Evolutionary conservation across 495 filamentous ascomycete genomes (phyloP).

Genomic region (Talaromyces wortmannii): DNA sequence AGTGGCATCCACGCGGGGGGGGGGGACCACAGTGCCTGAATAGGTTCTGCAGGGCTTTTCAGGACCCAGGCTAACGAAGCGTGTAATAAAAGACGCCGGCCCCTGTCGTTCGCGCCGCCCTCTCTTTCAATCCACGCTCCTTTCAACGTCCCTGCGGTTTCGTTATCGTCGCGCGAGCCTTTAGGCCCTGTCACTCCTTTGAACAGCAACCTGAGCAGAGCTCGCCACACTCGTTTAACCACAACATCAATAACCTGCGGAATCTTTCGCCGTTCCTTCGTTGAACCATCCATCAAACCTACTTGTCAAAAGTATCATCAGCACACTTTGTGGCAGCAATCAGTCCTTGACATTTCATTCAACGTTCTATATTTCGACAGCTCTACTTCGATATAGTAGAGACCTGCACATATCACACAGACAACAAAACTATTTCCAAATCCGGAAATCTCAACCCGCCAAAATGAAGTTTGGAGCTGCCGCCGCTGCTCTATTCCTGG

Average conservation of each 20-base stretch:
- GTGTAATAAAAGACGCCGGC: neutral
- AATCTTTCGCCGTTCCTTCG: neutral
- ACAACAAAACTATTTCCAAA: neutral
- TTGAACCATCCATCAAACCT: neutral
- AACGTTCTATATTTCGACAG: neutral
- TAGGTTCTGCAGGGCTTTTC: neutral
- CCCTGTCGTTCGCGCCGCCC: neutral
- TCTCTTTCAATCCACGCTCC: neutral
- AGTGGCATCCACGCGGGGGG: neutral
- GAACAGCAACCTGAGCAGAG: conserved; percentile 2
- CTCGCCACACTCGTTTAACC: conserved; percentile 1
- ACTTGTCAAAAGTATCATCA: neutral
- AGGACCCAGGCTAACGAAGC: neutral
- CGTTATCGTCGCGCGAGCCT: neutral
- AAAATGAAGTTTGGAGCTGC: conserved; percentile 1
- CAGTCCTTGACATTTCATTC: neutral
- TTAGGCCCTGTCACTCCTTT: conserved; percentile 5
- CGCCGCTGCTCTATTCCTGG: conserved; percentile 2
- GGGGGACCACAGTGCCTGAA: neutral
- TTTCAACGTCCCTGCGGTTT: neutral
- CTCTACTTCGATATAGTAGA: neutral
- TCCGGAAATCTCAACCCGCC: neutral
- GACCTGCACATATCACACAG: neutral
- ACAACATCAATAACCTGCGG: neutral
- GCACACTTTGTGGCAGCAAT: too few relatives aligned